Percentiles rank a stretch among this genome's conserved stretches.
These are phyloP conservation scores for Talaromyces trachyspermus DNA, from an alignment of 495 filamentous ascomycete species.

Conservation along the genomic window DNA sequence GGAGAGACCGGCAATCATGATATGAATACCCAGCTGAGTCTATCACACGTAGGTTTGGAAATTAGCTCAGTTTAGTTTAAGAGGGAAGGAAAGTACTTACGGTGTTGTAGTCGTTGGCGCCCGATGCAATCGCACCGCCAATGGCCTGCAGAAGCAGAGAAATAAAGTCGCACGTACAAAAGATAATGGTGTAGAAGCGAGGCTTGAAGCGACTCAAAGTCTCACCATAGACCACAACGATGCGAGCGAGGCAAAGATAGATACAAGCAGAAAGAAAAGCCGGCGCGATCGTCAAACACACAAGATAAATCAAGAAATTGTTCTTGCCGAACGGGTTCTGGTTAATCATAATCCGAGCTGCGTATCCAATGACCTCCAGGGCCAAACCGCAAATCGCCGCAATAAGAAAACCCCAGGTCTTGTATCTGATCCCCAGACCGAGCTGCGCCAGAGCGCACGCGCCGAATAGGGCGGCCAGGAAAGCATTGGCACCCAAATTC, in stretches of 20 bases:
- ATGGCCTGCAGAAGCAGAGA: conserved; percentile 45
- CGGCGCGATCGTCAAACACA: conserved; percentile 46
- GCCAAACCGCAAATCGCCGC: conserved; percentile 20
- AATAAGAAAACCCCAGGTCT: conserved; percentile 23
- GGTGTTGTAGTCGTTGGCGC: conserved; percentile 21
- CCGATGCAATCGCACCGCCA: conserved; percentile 47
- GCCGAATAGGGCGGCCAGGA: conserved; percentile 25
- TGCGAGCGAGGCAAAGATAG: conserved; percentile 48
- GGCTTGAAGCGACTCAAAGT: conserved; percentile 40
- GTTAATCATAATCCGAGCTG: conserved; percentile 21
- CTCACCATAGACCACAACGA: conserved; percentile 41
- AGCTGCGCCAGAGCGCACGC: conserved; percentile 20
- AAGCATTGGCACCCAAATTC: conserved; percentile 27
- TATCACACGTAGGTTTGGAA: neutral
- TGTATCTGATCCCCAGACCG: conserved; percentile 17
- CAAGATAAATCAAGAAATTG: conserved; percentile 29
- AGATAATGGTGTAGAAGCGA: conserved; percentile 43
- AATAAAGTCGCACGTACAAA: conserved; percentile 46
- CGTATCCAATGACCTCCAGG: conserved; percentile 32
- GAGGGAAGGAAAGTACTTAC: neutral
- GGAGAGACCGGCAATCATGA: conserved; percentile 55
- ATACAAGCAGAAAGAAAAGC: conserved; percentile 49
- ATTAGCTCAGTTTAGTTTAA: neutral
- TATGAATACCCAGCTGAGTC: conserved; percentile 39
- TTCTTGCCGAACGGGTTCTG: conserved; percentile 25